These are phyloP conservation scores for Mastigamoeba balamuthi DNA, from an alignment of 78 protist species.

Conservation along the genomic window DNA sequence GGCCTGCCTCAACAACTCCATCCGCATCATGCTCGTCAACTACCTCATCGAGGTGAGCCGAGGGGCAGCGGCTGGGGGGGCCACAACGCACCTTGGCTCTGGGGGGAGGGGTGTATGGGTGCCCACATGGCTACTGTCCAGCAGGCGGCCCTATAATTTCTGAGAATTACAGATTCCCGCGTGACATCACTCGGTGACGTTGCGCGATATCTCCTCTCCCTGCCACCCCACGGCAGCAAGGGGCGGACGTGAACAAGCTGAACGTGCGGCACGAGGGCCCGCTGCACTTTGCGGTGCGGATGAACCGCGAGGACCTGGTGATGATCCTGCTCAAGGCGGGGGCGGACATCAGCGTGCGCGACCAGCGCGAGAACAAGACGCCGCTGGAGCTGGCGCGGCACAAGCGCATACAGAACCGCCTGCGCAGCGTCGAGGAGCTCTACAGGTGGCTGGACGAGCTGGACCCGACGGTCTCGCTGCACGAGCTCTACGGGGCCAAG, in stretches of 20 bases:
- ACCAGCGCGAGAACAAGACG: conserved; percentile 11
- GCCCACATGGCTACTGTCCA: no score
- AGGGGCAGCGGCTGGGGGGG: no score
- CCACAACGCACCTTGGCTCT: no score
- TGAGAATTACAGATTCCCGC: no score
- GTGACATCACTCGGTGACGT: no score
- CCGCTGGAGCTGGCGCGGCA: conserved; percentile 32
- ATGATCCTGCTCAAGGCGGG: conserved; percentile 40
- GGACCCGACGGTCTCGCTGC: neutral
- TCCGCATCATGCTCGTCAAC: conserved; percentile 38
- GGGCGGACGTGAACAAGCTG: conserved; percentile 34
- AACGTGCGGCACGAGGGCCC: conserved; percentile 30
- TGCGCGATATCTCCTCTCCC: neutral
- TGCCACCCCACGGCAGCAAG: neutral
- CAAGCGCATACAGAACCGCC: conserved; percentile 16
- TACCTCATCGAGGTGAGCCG: conserved; percentile 8
- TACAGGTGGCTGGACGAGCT: conserved; percentile 25
- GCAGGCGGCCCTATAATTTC: no score
- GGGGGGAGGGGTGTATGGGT: no score
- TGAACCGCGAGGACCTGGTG: conserved; percentile 55
- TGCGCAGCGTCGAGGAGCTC: conserved; percentile 26
- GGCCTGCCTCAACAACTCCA: conserved; percentile 36
- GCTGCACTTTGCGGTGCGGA: conserved; percentile 48
- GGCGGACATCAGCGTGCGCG: conserved; percentile 25
- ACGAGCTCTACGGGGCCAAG: neutral